Evolutionary conservation across 768 basidiomycete species (phyloP), one percentile per base, ranked within the genome.

Genomic region (Russula emetica): DNA sequence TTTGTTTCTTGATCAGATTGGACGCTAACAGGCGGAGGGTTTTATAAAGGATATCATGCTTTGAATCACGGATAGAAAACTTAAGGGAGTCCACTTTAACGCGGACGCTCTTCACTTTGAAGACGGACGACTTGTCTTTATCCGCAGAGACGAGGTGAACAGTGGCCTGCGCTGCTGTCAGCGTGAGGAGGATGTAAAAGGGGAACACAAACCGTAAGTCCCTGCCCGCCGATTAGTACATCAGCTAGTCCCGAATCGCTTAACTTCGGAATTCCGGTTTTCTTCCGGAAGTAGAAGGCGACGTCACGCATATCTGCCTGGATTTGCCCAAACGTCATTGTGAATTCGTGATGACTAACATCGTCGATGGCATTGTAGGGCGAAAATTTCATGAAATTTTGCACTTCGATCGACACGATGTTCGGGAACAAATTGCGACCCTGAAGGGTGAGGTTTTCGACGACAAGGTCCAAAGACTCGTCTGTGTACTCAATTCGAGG

Each of bases 251-350:
- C 94, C 7, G 85, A 85, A 74, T 96, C 94, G 55, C 74, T 80
- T 73, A 94, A 75, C 79, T 87, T 92, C 3, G 88, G 84, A 69
- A 92, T 83, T 3, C 92, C 92, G 6, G 78, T 82, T 83, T 94
- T 95, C 80, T 86, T 92, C 67, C 80, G 81, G 79, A 92, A 94
- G 72, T 88, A 92, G 74, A 98, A 96, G 10, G 90, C 88, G 16
- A 97, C 91, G 69, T 98, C 94, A 18, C 90, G 83, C 84, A 98
- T 89, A 69, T 97, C 94, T 6, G 90, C 89, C 72, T 98, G 94
- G 69, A 97, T 90, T 74, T 98, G 94, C 32, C 79, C 79, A 42
- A 97, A 79, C 9, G 84, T 85, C 60, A 97, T 72, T 40, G 81
- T 86, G 71, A 97, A 84, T 59, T 84, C 81, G 73, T 96, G 92